These are phyloP conservation scores for Takashimella tepidaria DNA, from an alignment of 1,284 basidiomycete genomes.

Conservation along the genomic window DNA sequence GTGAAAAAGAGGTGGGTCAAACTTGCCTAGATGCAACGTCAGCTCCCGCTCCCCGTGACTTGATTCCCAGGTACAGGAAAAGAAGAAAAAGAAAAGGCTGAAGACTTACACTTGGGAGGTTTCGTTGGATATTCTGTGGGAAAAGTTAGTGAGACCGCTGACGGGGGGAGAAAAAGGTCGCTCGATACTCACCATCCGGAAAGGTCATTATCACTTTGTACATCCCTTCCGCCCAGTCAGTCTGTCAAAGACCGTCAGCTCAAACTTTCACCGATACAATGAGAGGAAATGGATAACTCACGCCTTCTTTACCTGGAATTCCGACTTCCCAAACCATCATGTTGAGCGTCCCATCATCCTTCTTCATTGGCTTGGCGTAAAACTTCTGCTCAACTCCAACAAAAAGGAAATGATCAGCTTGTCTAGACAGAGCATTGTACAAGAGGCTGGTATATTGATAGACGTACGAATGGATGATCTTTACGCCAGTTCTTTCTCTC, in stretches of 20 bases:
- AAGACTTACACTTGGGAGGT: conserved; percentile 46
- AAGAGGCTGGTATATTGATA: no score
- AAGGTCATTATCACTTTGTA: conserved; percentile 92
- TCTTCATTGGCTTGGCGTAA: conserved; percentile 87
- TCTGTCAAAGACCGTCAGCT: conserved; percentile 56
- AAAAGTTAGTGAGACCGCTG: conserved; percentile 18
- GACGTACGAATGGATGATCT: conserved; percentile 94
- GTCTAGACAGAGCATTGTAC: no score
- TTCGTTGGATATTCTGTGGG: conserved; percentile 46
- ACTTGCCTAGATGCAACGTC: conserved; percentile 71
- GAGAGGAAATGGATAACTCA: conserved; percentile 50
- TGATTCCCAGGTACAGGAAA: not conserved
- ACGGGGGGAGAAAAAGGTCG: no score
- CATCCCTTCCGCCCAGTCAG: conserved; percentile 91
- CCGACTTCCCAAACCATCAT: conserved; percentile 98
- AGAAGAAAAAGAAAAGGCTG: no score
- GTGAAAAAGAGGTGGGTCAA: conserved; percentile 91
- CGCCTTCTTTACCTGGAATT: conserved; percentile 77
- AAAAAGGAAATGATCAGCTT: no score
- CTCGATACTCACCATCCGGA: conserved; percentile 87
- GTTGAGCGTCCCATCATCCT: conserved; percentile 87
- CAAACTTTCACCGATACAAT: conserved; percentile 8
- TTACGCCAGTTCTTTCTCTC: conserved; percentile 99
- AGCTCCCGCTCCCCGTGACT: no score
- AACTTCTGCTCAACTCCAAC: conserved; percentile 68